These are phyloP conservation scores for Colletotrichum musicola DNA, from an alignment of 2,329 filamentous ascomycete species.

Conservation along the genomic window DNA sequence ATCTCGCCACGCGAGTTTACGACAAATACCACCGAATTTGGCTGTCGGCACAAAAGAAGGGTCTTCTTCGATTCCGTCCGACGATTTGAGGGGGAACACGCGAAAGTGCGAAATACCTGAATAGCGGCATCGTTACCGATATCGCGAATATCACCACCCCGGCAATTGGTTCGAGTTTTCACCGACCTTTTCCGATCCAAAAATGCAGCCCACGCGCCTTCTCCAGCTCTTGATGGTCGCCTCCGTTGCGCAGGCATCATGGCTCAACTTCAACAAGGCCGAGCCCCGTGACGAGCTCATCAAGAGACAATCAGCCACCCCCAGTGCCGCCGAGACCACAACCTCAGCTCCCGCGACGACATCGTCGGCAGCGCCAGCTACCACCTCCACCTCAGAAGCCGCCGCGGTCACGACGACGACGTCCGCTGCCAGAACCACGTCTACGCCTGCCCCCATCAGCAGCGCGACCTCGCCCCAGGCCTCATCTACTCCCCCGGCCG, in stretches of 20 bases:
- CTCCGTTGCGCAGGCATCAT: constrained; percentile 59
- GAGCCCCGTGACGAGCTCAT: constrained; percentile 30
- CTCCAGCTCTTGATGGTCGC: constrained; percentile 63
- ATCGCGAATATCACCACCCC: not conserved
- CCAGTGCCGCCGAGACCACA: constrained; percentile 17
- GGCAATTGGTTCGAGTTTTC: not conserved
- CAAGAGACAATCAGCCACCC: constrained; percentile 33
- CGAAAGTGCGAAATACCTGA: not conserved
- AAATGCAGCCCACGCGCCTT: constrained; percentile 62
- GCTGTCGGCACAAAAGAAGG: not conserved
- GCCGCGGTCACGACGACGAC: constrained; percentile 31
- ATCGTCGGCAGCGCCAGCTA: constrained; percentile 36
- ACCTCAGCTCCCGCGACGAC: constrained; percentile 33
- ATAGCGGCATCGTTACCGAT: constrained; percentile 12
- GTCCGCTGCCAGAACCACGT: constrained; percentile 10
- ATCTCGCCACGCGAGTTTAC: constrained; percentile 11
- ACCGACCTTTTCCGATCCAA: constrained; percentile 36
- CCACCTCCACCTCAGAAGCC: constrained; percentile 35
- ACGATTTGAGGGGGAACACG: not conserved
- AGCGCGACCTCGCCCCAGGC: constrained; percentile 35
- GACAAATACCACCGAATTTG: not conserved
- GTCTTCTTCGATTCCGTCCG: not conserved
- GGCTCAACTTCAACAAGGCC: constrained; percentile 42
- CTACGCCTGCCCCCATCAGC: constrained; percentile 37
- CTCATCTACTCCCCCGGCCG: constrained; percentile 30